Base-by-base conservation (phyloP, 352 stramenopile genomes). In the Pythium chondricola region DNA sequence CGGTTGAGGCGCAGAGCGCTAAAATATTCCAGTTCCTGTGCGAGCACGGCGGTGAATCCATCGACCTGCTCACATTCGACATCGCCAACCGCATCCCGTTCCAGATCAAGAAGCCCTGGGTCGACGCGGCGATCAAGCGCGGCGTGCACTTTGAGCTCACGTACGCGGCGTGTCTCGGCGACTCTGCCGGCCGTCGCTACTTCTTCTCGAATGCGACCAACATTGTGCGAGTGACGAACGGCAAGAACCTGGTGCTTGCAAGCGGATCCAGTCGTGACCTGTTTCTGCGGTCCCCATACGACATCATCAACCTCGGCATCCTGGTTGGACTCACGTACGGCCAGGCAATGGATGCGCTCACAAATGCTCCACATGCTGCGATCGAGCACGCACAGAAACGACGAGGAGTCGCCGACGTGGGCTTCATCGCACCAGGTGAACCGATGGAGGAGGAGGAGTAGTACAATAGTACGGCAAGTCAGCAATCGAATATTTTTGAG, bases 181-280 rank as follows among this genome's bases (percentile, higher is more conserved):
- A 93, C 56, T 87, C 78, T 17, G 74, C 71, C 11, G 76, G 80
- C 2, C 77, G 83, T 9, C 66, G 83, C 30, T 92, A 93, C 61
- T 92, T 93, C 56, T 92, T 93, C 47, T 87, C 78, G 30, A 93
- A 93, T 60, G 75, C 79, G 10, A 83, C 70, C 43, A 87, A 85
- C 47, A 43, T 93, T 21, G 74, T 92, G 41, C 78, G 80, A 4
- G 39, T 89, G 29, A 90, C 80, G 2, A 66, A 74, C 8, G 83
- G 80, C 14, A 65, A 70, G 10, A 68, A 93, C 43, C 44, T 93
- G 17, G 61, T 93, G 16, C 66, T 93, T 22, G 80, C 80, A 8
- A 93, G 83, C 29, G 67, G 74, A 42, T 71, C 78, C 9, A 86
- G 63, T 36, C 75, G 83, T 17, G 77, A 91, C 41, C 73, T 93